These are phyloP conservation scores for Saturnispora halmiae DNA, from an alignment of 805 yeast species.

Conservation along the genomic window DNA sequence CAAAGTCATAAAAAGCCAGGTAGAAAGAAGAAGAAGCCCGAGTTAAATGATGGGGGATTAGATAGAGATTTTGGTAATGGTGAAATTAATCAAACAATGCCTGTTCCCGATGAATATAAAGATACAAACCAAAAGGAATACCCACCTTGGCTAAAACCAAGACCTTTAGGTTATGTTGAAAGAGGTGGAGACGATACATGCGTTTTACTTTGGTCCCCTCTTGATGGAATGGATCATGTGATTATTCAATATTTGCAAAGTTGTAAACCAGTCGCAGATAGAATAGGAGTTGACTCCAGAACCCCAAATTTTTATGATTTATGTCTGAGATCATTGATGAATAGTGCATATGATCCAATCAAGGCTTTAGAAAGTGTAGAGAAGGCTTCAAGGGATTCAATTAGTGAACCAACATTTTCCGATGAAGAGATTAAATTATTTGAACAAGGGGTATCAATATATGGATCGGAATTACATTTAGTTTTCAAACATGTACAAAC, in stretches of 20 bases:
- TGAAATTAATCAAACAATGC: slow-evolving; percentile 9
- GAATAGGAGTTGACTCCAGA: slow-evolving; percentile 44
- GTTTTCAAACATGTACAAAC: slow-evolving; percentile 64
- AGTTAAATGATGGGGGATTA: slow-evolving; percentile 17
- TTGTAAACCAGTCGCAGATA: slow-evolving; percentile 50
- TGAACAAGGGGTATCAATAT: slow-evolving; percentile 61
- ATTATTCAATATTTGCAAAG: slow-evolving; percentile 37
- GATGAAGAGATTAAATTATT: slow-evolving; percentile 56
- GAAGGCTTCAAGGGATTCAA: slow-evolving; percentile 42
- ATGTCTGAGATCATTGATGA: slow-evolving; percentile 46
- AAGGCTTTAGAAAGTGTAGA: slow-evolving; percentile 40
- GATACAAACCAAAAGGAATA: slow-evolving; percentile 36
- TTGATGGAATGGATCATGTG: slow-evolving; percentile 16
- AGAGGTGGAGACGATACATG: slow-evolving; percentile 69
- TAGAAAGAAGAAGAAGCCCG: slow-evolving; percentile 17
- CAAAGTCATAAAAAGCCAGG: slow-evolving; percentile 17
- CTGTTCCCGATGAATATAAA: slow-evolving; percentile 39
- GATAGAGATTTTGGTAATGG: slow-evolving; percentile 10
- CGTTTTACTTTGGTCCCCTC: slow-evolving; percentile 57
- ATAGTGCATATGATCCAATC: slow-evolving; percentile 39
- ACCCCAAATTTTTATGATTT: slow-evolving; percentile 83
- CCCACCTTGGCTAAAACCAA: slow-evolving; percentile 70
- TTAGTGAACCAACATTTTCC: slow-evolving; percentile 72
- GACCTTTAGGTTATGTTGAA: slow-evolving; percentile 75
- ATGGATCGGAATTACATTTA: slow-evolving; percentile 73